phyloP scores from a whole-genome alignment of 192 early-diverging fungal species.

The Backusella mclennaniae region DNA sequence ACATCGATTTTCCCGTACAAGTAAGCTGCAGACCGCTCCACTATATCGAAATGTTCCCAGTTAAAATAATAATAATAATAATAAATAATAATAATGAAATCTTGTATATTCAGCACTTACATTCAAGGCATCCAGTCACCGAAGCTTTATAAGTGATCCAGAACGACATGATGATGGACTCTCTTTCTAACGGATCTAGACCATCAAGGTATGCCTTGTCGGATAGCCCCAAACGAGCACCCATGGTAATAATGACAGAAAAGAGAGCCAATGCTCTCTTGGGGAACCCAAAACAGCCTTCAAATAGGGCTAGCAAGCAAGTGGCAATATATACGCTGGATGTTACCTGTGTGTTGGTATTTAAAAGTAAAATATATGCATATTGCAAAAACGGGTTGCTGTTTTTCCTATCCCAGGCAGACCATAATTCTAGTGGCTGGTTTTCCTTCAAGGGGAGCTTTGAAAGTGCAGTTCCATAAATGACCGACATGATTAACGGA shows the following conservation, averaged over 20 bases:
- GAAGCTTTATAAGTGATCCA: neutral
- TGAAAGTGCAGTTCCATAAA: neutral
- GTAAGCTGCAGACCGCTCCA: neutral
- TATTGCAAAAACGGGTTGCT: neutral
- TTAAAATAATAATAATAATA: neutral
- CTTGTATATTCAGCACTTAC: neutral
- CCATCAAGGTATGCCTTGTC: neutral
- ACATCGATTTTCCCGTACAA: neutral
- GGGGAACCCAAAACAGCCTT: neutral
- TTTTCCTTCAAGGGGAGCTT: neutral
- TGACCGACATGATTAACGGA: neutral
- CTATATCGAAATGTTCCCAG: neutral
- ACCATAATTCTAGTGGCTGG: neutral
- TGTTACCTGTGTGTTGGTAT: neutral
- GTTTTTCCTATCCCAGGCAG: neutral
- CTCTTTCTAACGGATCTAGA: neutral
- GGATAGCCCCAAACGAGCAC: neutral
- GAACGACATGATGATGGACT: neutral
- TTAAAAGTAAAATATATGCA: neutral
- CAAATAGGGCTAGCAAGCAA: neutral
- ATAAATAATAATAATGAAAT: neutral
- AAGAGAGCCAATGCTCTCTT: neutral
- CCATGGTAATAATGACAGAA: neutral
- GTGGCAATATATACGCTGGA: neutral
- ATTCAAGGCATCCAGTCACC: neutral